Percentiles rank a stretch among this genome's conserved stretches.
Conservation (phyloP, 1,139 yeast genomes). For the Lodderomyces margitis region DNA sequence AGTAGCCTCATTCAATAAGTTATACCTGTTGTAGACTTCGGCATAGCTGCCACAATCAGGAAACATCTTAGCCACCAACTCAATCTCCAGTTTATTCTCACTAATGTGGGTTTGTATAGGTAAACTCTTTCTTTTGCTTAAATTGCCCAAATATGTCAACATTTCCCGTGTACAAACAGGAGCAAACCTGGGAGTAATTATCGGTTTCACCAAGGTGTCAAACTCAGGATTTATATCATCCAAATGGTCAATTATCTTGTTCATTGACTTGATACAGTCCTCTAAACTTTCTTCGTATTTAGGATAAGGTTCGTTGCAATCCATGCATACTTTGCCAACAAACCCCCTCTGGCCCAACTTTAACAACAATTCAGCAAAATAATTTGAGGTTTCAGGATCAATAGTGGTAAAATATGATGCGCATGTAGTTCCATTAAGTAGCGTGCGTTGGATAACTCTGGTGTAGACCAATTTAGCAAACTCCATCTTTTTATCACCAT, state of each 20-base stretch:
- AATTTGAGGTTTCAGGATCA: constrained; percentile 69
- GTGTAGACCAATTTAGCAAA: constrained; percentile 62
- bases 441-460: constrained; percentile 63
- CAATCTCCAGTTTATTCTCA: constrained; percentile 74
- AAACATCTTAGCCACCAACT: constrained; percentile 69
- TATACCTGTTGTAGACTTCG: constrained; percentile 68
- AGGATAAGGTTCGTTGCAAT: constrained; percentile 58
- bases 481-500: constrained; percentile 34
- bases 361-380: constrained; percentile 72
- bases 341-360: constrained; percentile 79
- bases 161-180: constrained; percentile 75
- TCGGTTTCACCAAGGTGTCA: constrained; percentile 58
- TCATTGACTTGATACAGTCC: constrained; percentile 58
- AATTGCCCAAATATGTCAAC: constrained; percentile 60
- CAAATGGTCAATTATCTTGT: constrained; percentile 57
- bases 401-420: constrained; percentile 91
- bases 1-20: constrained; percentile 61
- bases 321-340: constrained; percentile 95
- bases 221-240: constrained; percentile 48
- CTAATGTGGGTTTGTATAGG: constrained; percentile 90
- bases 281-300: constrained; percentile 63
- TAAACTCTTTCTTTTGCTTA: constrained; percentile 47
- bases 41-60: constrained; percentile 73
- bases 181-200: constrained; percentile 92
- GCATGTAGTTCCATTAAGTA: constrained; percentile 82